phyloP scores from a whole-genome alignment of 345 rosid genomes.

The Salix udensis region DNA sequence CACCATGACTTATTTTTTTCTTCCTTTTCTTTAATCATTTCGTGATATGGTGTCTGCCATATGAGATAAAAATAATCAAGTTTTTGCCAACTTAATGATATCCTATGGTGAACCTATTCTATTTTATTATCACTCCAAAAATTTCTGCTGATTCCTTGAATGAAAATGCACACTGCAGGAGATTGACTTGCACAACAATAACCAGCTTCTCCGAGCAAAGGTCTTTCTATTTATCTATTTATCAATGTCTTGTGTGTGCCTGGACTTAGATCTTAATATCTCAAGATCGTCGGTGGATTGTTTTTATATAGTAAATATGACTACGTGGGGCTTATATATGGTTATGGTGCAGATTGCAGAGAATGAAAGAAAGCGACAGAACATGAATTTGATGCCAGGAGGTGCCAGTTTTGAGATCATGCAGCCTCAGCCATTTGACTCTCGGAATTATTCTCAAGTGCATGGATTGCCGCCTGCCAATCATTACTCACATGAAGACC shows the following conservation, averaged over 20 bases:
- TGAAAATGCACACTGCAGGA: slow-evolving; percentile 43
- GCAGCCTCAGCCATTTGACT: slow-evolving; percentile 61
- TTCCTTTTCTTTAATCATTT: too few species aligned
- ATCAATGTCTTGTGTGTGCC: background rate
- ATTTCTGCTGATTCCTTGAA: background rate
- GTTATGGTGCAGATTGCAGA: slow-evolving; percentile 60
- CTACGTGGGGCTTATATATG: background rate
- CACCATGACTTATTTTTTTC: background rate
- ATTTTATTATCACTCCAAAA: background rate
- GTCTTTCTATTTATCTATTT: slow-evolving; percentile 27
- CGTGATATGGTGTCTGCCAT: background rate
- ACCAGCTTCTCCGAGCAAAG: slow-evolving; percentile 94
- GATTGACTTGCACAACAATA: slow-evolving; percentile 86
- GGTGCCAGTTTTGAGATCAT: slow-evolving; percentile 54
- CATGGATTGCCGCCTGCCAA: slow-evolving; percentile 68
- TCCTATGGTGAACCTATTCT: background rate
- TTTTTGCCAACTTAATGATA: background rate
- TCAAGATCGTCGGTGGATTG: background rate
- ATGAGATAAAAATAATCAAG: background rate
- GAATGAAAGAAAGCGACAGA: slow-evolving; percentile 68
- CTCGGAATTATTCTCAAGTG: slow-evolving; percentile 77
- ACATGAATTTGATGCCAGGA: slow-evolving; percentile 85
- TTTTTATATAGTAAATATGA: background rate
- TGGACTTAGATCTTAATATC: background rate
- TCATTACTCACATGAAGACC: slow-evolving; percentile 64